Percentiles rank a stretch among this genome's conserved stretches.
Conservation (phyloP, 1,284 basidiomycete species). For the Cystobasidium slooffiae region DNA sequence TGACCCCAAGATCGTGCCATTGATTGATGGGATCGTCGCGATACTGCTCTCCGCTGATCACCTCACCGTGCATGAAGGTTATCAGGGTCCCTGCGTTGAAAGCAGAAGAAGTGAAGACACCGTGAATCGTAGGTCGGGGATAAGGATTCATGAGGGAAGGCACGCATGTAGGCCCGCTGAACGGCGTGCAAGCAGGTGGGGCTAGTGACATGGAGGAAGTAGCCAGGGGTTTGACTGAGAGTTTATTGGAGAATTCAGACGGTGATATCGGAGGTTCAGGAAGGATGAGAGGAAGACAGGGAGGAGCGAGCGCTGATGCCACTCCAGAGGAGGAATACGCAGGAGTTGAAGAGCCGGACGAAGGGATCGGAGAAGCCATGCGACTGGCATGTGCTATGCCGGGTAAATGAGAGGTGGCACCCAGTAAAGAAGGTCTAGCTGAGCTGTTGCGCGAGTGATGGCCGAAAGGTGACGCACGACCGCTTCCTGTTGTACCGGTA, state of each 20-base stretch:
- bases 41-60: constrained; percentile 56
- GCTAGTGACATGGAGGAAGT: constrained; percentile 65
- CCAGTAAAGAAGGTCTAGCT: constrained; percentile 17
- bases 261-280: constrained; percentile 40
- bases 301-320: constrained; percentile 39
- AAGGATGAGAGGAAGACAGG: constrained; percentile 44
- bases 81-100: constrained; percentile 58
- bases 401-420: neutral
- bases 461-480: constrained; percentile 22
- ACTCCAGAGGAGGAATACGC: constrained; percentile 42
- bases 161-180: constrained; percentile 62
- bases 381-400: constrained; percentile 2
- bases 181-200: constrained; percentile 67
- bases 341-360: constrained; percentile 43
- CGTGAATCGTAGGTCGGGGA: constrained; percentile 58
- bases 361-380: constrained; percentile 41
- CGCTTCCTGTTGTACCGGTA: constrained; percentile 6
- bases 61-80: constrained; percentile 55
- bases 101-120: constrained; percentile 56
- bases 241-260: constrained; percentile 19
- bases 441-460: constrained; percentile 19
- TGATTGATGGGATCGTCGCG: constrained; percentile 62
- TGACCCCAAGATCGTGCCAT: constrained; percentile 61
- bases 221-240: constrained; percentile 44
- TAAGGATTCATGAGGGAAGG: constrained; percentile 53